Conservation (phyloP, 306 rosid genomes). For the Sphenostylis stenocarpa region DNA sequence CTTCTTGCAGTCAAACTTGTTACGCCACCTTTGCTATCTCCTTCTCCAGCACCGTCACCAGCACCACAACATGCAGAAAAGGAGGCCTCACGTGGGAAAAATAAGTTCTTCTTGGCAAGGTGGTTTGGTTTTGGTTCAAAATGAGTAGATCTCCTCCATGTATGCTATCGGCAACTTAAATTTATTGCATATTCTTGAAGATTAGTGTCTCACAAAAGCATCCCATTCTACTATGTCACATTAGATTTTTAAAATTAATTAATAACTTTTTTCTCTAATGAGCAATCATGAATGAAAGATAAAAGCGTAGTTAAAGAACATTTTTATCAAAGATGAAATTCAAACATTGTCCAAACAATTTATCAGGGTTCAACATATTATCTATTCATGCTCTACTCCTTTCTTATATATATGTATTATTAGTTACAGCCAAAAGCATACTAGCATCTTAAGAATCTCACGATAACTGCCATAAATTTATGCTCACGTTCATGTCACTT, state of each 20-base stretch:
- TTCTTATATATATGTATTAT: too few relatives aligned
- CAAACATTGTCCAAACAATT: too few relatives aligned
- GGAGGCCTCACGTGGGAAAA: conserved; percentile 60
- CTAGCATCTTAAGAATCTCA: background rate
- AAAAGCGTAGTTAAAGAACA: too few relatives aligned
- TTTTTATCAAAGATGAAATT: too few relatives aligned
- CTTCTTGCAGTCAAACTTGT: conserved; percentile 52
- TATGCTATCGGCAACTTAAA: conserved; percentile 17
- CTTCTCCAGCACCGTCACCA: conserved; percentile 38
- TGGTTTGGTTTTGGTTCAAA: conserved; percentile 91
- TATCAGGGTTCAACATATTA: too few relatives aligned
- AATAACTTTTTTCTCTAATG: background rate
- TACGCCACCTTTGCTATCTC: conserved; percentile 44
- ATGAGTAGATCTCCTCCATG: conserved; percentile 33
- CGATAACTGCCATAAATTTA: background rate
- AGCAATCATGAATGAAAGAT: too few relatives aligned
- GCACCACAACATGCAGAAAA: conserved; percentile 35
- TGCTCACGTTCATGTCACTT: background rate
- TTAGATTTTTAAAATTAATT: background rate
- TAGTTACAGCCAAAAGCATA: background rate
- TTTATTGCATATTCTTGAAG: conserved; percentile 25
- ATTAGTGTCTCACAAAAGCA: background rate
- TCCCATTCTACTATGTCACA: background rate
- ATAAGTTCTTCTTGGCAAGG: conserved; percentile 63
- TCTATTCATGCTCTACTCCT: too few relatives aligned